A percentile compares a stretch with the other conserved stretches of the same genome.
phyloP scores from a whole-genome alignment of 2,329 filamentous ascomycete species.

The Ophiostoma sp. region DNA sequence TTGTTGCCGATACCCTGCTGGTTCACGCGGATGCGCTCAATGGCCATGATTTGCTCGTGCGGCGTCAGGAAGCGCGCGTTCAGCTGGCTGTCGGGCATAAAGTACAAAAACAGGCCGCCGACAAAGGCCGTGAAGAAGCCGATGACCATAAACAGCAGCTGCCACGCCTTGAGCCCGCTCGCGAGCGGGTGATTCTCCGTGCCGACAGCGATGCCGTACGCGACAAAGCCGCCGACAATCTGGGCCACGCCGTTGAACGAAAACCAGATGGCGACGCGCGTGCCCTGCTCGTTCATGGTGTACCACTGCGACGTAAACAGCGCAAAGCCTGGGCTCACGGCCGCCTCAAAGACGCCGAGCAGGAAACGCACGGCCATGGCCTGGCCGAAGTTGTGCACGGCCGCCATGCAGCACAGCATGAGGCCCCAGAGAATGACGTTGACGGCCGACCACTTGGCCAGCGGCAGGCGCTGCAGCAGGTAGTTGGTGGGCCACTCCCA shows the following conservation, averaged over 20 bases:
- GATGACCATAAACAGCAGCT: slow-evolving; percentile 53
- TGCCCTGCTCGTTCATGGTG: slow-evolving; percentile 61
- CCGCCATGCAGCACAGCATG: slow-evolving; percentile 55
- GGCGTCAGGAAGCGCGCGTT: slow-evolving; percentile 46
- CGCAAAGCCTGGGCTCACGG: slow-evolving; percentile 63
- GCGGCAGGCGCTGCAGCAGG: slow-evolving; percentile 56
- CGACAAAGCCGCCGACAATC: slow-evolving; percentile 37
- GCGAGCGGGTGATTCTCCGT: slow-evolving; percentile 36
- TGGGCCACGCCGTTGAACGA: slow-evolving; percentile 45
- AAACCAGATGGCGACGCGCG: slow-evolving; percentile 62
- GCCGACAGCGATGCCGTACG: slow-evolving; percentile 46
- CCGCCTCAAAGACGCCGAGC: slow-evolving; percentile 62
- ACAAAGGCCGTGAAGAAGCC: slow-evolving; percentile 47
- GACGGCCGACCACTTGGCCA: slow-evolving; percentile 61
- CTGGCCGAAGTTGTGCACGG: slow-evolving; percentile 53
- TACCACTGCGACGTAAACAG: slow-evolving; percentile 68
- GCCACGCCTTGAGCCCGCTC: slow-evolving; percentile 50
- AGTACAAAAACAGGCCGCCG: slow-evolving; percentile 45
- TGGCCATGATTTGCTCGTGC: slow-evolving; percentile 51
- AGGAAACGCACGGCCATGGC: slow-evolving; percentile 62
- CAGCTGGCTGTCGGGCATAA: slow-evolving; percentile 42
- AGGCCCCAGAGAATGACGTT: slow-evolving; percentile 60
- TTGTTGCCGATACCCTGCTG: slow-evolving; percentile 63
- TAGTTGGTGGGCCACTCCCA: slow-evolving; percentile 64
- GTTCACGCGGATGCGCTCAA: slow-evolving; percentile 54